Percentiles rank a stretch among this genome's conserved stretches.
Conservation (phyloP, 495 filamentous ascomycete genomes). For the Aspergillus funiculosus region DNA sequence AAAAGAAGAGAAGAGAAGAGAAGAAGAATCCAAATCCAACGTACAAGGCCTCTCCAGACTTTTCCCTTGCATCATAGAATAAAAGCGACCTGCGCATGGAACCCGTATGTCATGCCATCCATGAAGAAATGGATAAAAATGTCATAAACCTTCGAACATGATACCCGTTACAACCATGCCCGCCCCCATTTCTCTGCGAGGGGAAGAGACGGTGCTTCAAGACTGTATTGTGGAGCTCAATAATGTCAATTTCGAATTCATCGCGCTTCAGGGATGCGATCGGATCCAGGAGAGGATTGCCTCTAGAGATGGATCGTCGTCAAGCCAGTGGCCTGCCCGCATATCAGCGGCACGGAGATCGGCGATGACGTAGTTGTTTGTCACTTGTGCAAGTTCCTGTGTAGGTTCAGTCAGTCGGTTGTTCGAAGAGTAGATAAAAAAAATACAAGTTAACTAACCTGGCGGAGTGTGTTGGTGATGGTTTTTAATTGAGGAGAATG, state of each 20-base stretch:
- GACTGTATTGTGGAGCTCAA: background rate
- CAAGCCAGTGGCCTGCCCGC: conserved; percentile 65
- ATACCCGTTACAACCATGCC: conserved; percentile 2
- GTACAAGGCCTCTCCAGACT: background rate
- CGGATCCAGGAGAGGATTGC: conserved; percentile 42
- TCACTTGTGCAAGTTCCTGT: conserved; percentile 63
- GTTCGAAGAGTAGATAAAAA: background rate
- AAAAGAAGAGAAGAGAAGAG: conserved; percentile 1
- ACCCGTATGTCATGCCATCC: conserved; percentile 12
- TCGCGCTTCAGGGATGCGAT: conserved; percentile 29
- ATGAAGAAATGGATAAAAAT: conserved; percentile 5
- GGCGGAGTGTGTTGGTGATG: conserved; percentile 54
- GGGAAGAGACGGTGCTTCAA: background rate
- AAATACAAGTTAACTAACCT: conserved; percentile 44
- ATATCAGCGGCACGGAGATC: conserved; percentile 60
- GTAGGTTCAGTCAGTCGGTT: conserved; percentile 1
- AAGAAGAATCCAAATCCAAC: conserved; percentile 2
- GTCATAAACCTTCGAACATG: conserved; percentile 11
- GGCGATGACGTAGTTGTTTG: conserved; percentile 59
- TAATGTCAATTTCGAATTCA: background rate
- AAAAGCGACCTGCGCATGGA: conserved; percentile 21
- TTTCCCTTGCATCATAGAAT: conserved; percentile 3
- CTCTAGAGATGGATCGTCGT: conserved; percentile 58
- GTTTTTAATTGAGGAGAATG: conserved; percentile 54
- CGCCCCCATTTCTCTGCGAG: conserved; percentile 3